phyloP scores from a whole-genome alignment of 495 filamentous ascomycete genomes.

The Trichoderma reesei region DNA sequence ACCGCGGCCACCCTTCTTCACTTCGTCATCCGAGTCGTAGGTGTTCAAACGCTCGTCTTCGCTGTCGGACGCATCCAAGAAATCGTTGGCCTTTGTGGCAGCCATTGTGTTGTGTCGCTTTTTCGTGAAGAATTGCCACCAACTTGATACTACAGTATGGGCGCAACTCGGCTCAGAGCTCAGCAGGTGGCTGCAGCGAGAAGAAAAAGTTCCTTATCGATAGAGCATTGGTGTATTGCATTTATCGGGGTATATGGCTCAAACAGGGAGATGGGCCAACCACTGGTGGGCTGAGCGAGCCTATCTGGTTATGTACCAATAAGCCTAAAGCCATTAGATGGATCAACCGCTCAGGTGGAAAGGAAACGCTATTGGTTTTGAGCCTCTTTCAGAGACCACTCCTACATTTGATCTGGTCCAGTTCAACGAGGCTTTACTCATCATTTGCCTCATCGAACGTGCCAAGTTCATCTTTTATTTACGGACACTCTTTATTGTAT shows the following conservation, averaged over 20 bases:
- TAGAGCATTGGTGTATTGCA: not conserved
- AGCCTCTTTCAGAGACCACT: no score
- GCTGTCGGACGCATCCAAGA: slow-evolving; percentile 58
- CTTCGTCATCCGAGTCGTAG: slow-evolving; percentile 61
- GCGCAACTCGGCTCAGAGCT: not conserved
- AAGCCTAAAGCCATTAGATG: no score
- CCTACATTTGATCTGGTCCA: no score
- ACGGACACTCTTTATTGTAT: no score
- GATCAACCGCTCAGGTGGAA: no score
- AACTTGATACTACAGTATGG: not conserved
- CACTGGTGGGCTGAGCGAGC: no score
- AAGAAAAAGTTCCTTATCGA: slow-evolving; percentile 10
- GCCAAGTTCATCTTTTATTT: no score
- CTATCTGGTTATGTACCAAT: no score
- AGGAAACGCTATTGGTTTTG: no score
- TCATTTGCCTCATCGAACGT: no score
- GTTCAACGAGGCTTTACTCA: no score
- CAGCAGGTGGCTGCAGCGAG: not conserved
- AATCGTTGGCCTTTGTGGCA: slow-evolving; percentile 63
- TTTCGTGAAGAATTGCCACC: not conserved
- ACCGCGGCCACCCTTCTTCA: slow-evolving; percentile 51
- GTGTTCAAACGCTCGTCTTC: slow-evolving; percentile 55
- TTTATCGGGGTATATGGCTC: not conserved
- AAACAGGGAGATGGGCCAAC: not conserved
- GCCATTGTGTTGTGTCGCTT: slow-evolving; percentile 37